Evolutionary conservation across 2,329 filamentous ascomycete genomes (phyloP).

Genomic region (Trichoderma oligosporum): DNA sequence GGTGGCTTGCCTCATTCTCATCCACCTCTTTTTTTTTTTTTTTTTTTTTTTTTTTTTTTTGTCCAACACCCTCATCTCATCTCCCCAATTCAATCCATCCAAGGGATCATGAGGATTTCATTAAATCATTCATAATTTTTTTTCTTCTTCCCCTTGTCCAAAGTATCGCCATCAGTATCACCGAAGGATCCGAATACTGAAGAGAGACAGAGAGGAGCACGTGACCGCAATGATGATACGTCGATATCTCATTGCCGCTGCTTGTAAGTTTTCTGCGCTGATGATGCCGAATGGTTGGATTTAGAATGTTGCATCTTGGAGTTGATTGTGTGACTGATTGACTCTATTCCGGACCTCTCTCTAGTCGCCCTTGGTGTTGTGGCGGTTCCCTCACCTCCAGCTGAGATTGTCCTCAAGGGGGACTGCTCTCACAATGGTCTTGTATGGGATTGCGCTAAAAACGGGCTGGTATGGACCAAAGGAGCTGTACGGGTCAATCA

Average conservation of each 20-base stretch:
- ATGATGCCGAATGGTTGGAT: not conserved
- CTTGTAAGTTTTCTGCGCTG: not conserved
- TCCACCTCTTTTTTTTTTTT: not conserved
- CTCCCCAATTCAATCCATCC: not conserved
- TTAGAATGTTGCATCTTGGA: too few relatives aligned
- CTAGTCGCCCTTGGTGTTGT: slow-evolving; percentile 2
- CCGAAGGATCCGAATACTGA: not conserved
- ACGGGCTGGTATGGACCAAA: slow-evolving; percentile 20
- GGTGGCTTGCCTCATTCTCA: slow-evolving; percentile 9
- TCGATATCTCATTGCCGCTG: not conserved
- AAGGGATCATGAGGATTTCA: not conserved
- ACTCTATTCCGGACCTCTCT: not conserved
- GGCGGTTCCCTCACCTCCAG: not conserved
- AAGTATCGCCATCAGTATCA: not conserved
- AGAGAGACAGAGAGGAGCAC: not conserved
- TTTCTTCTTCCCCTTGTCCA: not conserved
- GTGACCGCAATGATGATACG: slow-evolving; percentile 1
- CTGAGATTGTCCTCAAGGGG: not conserved
- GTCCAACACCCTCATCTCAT: not conserved
- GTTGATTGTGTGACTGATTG: not conserved
- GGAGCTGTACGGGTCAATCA: slow-evolving; percentile 46
- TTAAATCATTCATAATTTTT: not conserved
- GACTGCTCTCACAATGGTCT: not conserved
- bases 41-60: not conserved
- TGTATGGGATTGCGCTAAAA: not conserved